Evolutionary conservation across 176 grass and related monocot genomes (phyloP).

Genomic region (Saccharum officinarum): DNA sequence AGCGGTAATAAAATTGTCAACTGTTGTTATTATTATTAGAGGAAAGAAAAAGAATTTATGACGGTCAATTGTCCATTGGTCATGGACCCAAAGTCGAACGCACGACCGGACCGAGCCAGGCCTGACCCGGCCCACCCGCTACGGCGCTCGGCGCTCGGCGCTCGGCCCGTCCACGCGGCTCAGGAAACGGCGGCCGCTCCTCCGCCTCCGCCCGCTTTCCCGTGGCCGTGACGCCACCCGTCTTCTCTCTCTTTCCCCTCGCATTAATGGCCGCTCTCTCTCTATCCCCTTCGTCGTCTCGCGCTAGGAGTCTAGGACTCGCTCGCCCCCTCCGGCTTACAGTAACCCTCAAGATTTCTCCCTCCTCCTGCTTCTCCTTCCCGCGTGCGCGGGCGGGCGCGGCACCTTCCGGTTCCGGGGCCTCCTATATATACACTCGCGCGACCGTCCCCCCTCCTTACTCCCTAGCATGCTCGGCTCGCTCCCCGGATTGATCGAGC

Average conservation of each 20-base stretch:
- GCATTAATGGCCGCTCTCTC: constrained; percentile 37
- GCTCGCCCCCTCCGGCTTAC: not conserved
- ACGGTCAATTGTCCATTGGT: not conserved
- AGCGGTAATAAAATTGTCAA: no score
- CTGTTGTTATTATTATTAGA: no score
- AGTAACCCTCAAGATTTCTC: constrained; percentile 43
- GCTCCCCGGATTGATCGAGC: not conserved
- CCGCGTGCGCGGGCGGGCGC: not conserved
- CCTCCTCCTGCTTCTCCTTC: not conserved
- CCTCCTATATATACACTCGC: constrained; percentile 25
- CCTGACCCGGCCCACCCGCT: not conserved
- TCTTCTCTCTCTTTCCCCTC: not conserved
- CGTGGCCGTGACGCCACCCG: constrained; percentile 4
- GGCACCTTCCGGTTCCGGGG: not conserved
- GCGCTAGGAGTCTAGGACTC: not conserved
- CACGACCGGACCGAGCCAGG: not conserved
- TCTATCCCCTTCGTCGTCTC: constrained; percentile 1
- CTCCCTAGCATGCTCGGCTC: not conserved
- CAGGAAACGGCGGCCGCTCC: not conserved
- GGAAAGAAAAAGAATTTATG: not conserved
- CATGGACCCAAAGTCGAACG: not conserved
- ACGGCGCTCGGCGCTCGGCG: not conserved
- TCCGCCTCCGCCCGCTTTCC: not conserved
- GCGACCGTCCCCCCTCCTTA: not conserved
- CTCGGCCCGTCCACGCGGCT: not conserved